Evolutionary conservation across 192 early-diverging fungal species (phyloP).

Genomic region (Coemansia interrupta): DNA sequence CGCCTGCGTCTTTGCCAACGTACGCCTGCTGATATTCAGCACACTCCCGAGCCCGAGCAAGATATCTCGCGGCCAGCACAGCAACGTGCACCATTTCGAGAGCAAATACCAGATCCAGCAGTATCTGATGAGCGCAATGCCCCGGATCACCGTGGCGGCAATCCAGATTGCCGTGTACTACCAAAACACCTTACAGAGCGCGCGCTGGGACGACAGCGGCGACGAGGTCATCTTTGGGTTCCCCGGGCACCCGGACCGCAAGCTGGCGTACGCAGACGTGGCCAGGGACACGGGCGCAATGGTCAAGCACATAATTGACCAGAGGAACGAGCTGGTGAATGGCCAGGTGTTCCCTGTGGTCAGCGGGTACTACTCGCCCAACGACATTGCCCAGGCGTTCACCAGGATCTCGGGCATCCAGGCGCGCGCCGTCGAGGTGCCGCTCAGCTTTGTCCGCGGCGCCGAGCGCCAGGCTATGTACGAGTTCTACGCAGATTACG

Average conservation of each 20-base stretch:
- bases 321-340: slow-evolving; percentile 1
- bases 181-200: slow-evolving; percentile 17
- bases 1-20: slow-evolving; percentile 6
- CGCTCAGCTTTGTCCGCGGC: slow-evolving; percentile 4
- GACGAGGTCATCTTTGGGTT: slow-evolving; percentile 7
- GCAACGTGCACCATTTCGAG: slow-evolving; percentile 15
- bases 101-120: slow-evolving; percentile 25
- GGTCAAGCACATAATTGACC: slow-evolving; percentile 22
- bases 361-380: slow-evolving; percentile 20
- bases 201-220: slow-evolving; percentile 16
- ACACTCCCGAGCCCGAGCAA: slow-evolving; percentile 16
- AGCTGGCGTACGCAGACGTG: slow-evolving; percentile 14
- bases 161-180: slow-evolving; percentile 21
- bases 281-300: slow-evolving; percentile 14
- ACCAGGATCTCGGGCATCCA: slow-evolving; percentile 15
- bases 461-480: slow-evolving; percentile 13
- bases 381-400: slow-evolving; percentile 20
- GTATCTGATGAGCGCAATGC: slow-evolving; percentile 4
- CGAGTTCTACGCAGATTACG: slow-evolving; percentile 14
- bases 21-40: slow-evolving; percentile 19
- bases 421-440: slow-evolving; percentile 6
- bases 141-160: background rate
- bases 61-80: slow-evolving; percentile 13
- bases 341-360: slow-evolving; percentile 11
- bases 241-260: slow-evolving; percentile 11